A percentile compares a stretch with the other conserved stretches of the same genome.
phyloP scores from a whole-genome alignment of 306 rosid genomes.

The Hylodesmum podocarpum region DNA sequence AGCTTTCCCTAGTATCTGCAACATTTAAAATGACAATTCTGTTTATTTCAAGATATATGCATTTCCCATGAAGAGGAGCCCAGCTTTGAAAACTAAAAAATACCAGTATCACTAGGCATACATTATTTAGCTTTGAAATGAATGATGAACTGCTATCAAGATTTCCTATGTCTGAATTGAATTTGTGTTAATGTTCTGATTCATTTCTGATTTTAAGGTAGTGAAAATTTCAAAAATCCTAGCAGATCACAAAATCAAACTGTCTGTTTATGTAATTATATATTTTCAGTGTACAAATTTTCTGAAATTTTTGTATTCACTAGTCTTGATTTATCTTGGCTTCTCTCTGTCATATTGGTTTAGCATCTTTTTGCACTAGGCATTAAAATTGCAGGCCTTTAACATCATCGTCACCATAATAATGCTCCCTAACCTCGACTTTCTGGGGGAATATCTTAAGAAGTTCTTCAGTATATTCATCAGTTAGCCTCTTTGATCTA shows the following conservation, averaged over 20 bases:
- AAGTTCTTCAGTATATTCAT: slow-evolving; percentile 94
- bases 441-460: slow-evolving; percentile 89
- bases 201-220: neutral
- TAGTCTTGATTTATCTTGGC: slow-evolving; percentile 9
- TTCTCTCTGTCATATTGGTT: neutral
- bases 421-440: slow-evolving; percentile 69
- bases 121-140: slow-evolving; percentile 4
- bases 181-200: slow-evolving; percentile 3
- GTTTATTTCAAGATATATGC: slow-evolving; percentile 26
- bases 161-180: neutral
- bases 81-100: neutral
- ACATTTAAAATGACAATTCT: slow-evolving; percentile 24
- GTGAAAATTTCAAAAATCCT: slow-evolving; percentile 16
- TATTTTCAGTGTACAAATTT: neutral
- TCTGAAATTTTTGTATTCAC: neutral
- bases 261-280: neutral
- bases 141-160: slow-evolving; percentile 13
- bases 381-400: slow-evolving; percentile 14
- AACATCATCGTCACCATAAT: slow-evolving; percentile 12
- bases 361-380: neutral
- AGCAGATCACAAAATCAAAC: neutral
- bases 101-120: slow-evolving; percentile 7
- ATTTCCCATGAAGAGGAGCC: slow-evolving; percentile 13
- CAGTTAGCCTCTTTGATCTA: slow-evolving; percentile 91
- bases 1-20: slow-evolving; percentile 84